Percentiles rank a stretch among this genome's conserved stretches.
Evolutionary conservation across 306 rosid genomes (phyloP).

Genomic region (Chamaecrista fasciculata): DNA sequence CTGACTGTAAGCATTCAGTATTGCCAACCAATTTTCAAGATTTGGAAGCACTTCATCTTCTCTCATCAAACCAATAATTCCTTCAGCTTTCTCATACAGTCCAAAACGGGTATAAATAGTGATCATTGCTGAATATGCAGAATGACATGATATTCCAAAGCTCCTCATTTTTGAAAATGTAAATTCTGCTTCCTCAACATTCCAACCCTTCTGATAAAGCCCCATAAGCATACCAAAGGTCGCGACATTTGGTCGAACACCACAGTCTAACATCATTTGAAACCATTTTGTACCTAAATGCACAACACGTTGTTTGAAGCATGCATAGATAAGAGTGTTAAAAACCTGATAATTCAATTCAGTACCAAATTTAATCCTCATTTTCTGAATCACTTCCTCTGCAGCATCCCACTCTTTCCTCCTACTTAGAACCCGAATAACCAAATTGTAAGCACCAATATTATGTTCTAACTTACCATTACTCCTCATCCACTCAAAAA

Average conservation of each 20-base stretch:
- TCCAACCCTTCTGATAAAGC: constrained; percentile 66
- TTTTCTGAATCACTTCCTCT: constrained; percentile 46
- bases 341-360: constrained; percentile 57
- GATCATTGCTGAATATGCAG: constrained; percentile 77
- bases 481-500: constrained; percentile 70
- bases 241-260: constrained; percentile 61
- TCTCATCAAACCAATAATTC: constrained; percentile 50
- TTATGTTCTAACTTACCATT: constrained; percentile 57
- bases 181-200: constrained; percentile 72
- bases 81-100: constrained; percentile 66
- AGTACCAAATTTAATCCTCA: constrained; percentile 41
- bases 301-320: constrained; percentile 47
- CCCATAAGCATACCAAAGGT: constrained; percentile 84
- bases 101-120: constrained; percentile 66
- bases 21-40: constrained; percentile 74
- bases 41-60: constrained; percentile 45
- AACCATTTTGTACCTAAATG: constrained; percentile 65
- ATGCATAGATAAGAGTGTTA: constrained; percentile 65
- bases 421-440: constrained; percentile 53
- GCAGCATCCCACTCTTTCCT: constrained; percentile 65
- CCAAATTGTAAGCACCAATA: constrained; percentile 48
- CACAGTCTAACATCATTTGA: constrained; percentile 56
- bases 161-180: constrained; percentile 58
- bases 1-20: constrained; percentile 71
- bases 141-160: constrained; percentile 51